Conservation (phyloP, 2,329 filamentous ascomycete species). For the Diaporthe vaccinii region DNA sequence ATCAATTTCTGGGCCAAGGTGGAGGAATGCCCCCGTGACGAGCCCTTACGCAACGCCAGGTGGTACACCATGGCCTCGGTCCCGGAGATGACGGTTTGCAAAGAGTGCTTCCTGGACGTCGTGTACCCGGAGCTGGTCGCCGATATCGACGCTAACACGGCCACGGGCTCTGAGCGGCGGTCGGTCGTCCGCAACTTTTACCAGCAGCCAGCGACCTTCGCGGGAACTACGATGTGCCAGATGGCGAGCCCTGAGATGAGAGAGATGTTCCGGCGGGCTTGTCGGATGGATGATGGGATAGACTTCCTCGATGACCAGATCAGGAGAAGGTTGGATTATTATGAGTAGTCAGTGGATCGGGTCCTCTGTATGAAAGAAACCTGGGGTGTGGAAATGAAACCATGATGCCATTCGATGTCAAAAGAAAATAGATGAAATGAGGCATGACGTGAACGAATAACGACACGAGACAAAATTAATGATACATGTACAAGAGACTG, state of each 20-base stretch:
- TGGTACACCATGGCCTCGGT: constrained; percentile 86
- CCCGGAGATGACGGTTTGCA: constrained; percentile 85
- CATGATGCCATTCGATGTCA: neutral
- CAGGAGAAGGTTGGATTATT: constrained; percentile 67
- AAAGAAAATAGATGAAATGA: constrained; percentile 15
- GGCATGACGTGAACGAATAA: constrained; percentile 21
- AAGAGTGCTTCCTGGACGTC: constrained; percentile 86
- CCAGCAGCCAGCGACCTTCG: constrained; percentile 68
- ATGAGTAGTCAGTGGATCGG: neutral
- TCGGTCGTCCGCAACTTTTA: constrained; percentile 75
- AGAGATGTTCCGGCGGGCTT: constrained; percentile 76
- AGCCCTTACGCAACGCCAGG: constrained; percentile 69
- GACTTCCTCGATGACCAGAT: constrained; percentile 71
- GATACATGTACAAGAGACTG: neutral
- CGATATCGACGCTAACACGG: constrained; percentile 50
- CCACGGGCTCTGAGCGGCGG: neutral
- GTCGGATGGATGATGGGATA: constrained; percentile 73
- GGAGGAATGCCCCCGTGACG: constrained; percentile 76
- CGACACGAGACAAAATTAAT: neutral
- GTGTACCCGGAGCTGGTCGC: constrained; percentile 77
- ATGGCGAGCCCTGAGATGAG: constrained; percentile 87
- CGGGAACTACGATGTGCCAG: constrained; percentile 73
- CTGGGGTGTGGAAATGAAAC: neutral
- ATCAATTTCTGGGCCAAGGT: constrained; percentile 70
- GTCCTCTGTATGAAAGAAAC: neutral